Conservation (phyloP, 768 basidiomycete species). For the Mycena polygramma region DNA sequence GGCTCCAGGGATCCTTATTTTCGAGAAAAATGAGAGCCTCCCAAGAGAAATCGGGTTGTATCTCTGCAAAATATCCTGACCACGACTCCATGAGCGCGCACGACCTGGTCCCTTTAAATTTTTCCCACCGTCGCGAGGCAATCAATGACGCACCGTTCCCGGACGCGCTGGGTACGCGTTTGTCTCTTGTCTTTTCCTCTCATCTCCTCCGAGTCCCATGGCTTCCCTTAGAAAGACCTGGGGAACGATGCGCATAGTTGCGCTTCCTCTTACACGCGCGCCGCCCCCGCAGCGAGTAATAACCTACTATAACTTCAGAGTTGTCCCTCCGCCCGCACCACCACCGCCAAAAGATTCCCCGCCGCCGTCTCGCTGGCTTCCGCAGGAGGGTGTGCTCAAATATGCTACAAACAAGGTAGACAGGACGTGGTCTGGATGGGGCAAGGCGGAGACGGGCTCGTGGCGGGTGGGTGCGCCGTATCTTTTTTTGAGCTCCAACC, state of each 20-base stretch:
- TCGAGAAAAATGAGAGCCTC: too few relatives aligned
- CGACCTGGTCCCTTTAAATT: too few relatives aligned
- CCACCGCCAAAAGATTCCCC: conserved; percentile 52
- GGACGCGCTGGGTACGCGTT: conserved; percentile 42
- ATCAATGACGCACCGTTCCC: conserved; percentile 35
- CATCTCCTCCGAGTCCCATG: conserved; percentile 15
- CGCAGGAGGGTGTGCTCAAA: conserved; percentile 60
- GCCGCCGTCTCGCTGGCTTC: conserved; percentile 48
- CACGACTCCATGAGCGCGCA: too few relatives aligned
- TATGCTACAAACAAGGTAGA: conserved; percentile 67
- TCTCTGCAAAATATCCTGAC: too few relatives aligned
- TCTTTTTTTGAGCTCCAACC: not conserved
- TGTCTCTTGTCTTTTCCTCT: conserved; percentile 3
- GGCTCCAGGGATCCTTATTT: too few relatives aligned
- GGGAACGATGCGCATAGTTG: conserved; percentile 57
- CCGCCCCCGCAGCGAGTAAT: conserved; percentile 34
- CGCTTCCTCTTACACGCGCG: conserved; percentile 59
- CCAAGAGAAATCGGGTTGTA: too few relatives aligned
- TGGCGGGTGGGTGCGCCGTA: conserved; percentile 73
- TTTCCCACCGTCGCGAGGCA: not conserved
- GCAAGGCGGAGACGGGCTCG: conserved; percentile 70
- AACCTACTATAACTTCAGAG: conserved; percentile 33
- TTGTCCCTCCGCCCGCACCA: conserved; percentile 42
- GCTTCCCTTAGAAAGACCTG: conserved; percentile 21
- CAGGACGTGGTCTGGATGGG: conserved; percentile 74